Evolutionary conservation across 2,329 filamentous ascomycete genomes (phyloP), one percentile per base, ranked within the genome.

Genomic region (Lasiodiplodia citricola): DNA sequence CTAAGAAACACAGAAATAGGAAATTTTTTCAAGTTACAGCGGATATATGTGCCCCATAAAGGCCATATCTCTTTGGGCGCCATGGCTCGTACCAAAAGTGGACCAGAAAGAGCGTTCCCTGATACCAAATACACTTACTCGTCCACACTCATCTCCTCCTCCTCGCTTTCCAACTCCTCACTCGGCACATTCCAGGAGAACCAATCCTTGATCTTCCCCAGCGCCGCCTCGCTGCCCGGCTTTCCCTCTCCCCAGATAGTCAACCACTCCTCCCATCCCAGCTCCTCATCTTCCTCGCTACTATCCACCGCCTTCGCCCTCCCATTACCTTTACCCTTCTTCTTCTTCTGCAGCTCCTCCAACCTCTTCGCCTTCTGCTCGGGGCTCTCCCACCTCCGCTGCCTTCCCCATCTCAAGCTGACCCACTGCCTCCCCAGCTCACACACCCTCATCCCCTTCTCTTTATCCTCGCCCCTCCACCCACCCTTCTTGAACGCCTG

Each of bases 401-500:
- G 60, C 28, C 11, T 21, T 7, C 60, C 60, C 60, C 60, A 64
- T 21, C 60, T 23, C 47, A 64, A 25, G 23, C 63, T 28, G 21
- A 66, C 63, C 35, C 51, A 66, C 63, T 38, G 51, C 38, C 51
- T 55, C 2, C n/a, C 28, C 35, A 55, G 8, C 35, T 55, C 51
- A 10, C 13, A 16, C 35, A 44, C 57, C 50, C 66, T n/a, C 4
- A 63, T 25, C 47, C 67, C 67, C 38, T 14, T 52, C 5, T 35
- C 52, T 52, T 65, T 64, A 21, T 56, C 51, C 4, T 8, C 38
- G 37, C 2, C 6, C 18, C 23, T 13, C 67, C 67, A 68, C 35
- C 67, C 67, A 0, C 67, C 67, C 52, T 51, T 47, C 67, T 56
- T 57, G 14, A 57, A 68, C 58, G 52, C 67, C 23, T 23, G 50